Base-by-base conservation (phyloP, 495 filamentous ascomycete genomes). In the Podospora sp. region DNA sequence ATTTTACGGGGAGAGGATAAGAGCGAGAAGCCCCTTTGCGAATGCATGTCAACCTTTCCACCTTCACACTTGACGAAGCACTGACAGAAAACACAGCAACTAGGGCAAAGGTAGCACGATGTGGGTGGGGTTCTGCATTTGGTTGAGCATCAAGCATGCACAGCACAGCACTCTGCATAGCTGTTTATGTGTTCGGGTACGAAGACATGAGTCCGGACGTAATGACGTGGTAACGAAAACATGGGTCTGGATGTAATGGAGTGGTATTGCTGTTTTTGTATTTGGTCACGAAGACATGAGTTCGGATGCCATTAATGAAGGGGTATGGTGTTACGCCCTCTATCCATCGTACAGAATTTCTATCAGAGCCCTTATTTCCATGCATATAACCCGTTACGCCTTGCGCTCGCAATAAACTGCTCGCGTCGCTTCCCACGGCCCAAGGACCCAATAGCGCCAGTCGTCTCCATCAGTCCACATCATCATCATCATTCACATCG, bases 1-100 rank as follows among this genome's bases (percentile, higher is more conserved):
- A 2, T 86, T 94, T 33, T 96, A 86, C 72, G 94, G 94, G 2
- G 87, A 89, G 22, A 85, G 72, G 77, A 96, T 98, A 66, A 82
- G 94, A 62, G 89, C 86, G 14, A 86, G 89, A 73, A 93, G 91
- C 71, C 89, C 89, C 68, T 89, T 97, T 81, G 93, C 93, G 16
- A 68, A 59, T 22, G 72, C 69, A 27, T 68, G 71, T 72, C 53
- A 26, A 21, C 0, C 16, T 49, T 50, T 25, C 0, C 20, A 36
- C 0, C 73, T 55, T 74, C 76, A n/a, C n/a, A n/a, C n/a, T 16
- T 21, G 2, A 22, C 26, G 11, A 52, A 35, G 1, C 33, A 35
- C 25, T 63, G 40, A 53, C 49, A 2, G 1, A 11, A 7, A 40
- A 46, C 4, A 8, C 18, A 53, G 46, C 12, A 63, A 52, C 7